These are phyloP conservation scores for Coelastrella sp. DNA, from an alignment of 139 green algal species.

Conservation along the genomic window DNA sequence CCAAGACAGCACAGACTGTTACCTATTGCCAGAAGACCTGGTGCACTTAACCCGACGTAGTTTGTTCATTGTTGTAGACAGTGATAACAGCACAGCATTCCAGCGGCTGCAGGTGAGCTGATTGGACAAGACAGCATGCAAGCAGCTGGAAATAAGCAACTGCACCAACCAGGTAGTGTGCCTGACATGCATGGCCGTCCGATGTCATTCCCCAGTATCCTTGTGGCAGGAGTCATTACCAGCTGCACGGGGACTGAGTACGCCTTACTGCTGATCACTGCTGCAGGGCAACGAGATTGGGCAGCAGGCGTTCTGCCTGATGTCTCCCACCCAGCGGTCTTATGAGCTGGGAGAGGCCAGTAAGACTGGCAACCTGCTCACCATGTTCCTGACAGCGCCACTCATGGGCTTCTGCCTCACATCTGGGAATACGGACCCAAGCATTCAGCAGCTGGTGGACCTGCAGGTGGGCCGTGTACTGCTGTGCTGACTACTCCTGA, in stretches of 20 bases:
- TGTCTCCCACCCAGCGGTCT: slow-evolving; percentile 43
- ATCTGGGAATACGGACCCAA: slow-evolving; percentile 47
- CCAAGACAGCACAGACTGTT: slow-evolving; percentile 32
- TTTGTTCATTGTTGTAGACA: slow-evolving; percentile 75
- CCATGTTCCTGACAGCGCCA: slow-evolving; percentile 59
- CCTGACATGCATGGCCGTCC: too few species aligned
- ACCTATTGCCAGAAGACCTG: slow-evolving; percentile 67
- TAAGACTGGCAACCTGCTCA: slow-evolving; percentile 51
- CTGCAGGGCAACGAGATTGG: slow-evolving; percentile 35
- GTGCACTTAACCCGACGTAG: slow-evolving; percentile 64
- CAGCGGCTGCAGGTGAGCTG: slow-evolving; percentile 39
- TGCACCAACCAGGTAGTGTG: too few species aligned
- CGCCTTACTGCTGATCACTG: slow-evolving; percentile 1
- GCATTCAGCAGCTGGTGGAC: slow-evolving; percentile 41
- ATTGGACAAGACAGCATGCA: neutral
- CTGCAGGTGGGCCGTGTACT: slow-evolving; percentile 44
- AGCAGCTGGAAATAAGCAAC: neutral
- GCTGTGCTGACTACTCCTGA: neutral
- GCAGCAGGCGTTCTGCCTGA: slow-evolving; percentile 50
- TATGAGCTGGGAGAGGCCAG: slow-evolving; percentile 33
- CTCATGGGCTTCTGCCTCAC: slow-evolving; percentile 56
- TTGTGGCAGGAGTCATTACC: neutral
- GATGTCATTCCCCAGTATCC: neutral
- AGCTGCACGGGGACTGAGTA: neutral
- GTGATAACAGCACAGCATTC: slow-evolving; percentile 53